These are phyloP conservation scores for Angomonas desouzai DNA, from an alignment of 208 protist genomes.

Conservation along the genomic window DNA sequence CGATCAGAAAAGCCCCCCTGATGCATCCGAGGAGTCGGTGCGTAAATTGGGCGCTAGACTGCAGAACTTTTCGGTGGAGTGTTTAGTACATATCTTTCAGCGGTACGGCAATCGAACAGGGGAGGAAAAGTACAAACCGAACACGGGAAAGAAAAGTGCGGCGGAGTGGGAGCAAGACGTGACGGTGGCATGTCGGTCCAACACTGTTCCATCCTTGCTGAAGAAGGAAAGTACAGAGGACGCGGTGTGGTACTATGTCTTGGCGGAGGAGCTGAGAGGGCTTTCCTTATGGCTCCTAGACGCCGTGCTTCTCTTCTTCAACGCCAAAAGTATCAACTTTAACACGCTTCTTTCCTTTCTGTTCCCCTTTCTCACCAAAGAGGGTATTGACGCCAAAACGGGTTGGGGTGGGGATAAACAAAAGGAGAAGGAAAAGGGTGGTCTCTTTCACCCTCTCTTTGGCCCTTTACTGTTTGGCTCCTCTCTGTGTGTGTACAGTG, in stretches of 20 bases:
- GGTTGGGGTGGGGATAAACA: background rate
- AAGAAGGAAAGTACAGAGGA: background rate
- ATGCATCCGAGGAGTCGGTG: background rate
- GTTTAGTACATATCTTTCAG: background rate
- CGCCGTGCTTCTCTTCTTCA: background rate
- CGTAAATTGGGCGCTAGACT: background rate
- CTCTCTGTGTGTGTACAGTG: background rate
- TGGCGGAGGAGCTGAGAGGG: background rate
- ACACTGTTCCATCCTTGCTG: background rate
- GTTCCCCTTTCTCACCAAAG: background rate
- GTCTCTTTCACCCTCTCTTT: slow-evolving; percentile 2
- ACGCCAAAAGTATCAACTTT: slow-evolving; percentile 3
- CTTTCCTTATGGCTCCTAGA: background rate
- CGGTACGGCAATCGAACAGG: background rate
- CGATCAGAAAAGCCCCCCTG: background rate
- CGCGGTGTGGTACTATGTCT: background rate
- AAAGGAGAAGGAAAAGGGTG: background rate
- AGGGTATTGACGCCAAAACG: background rate
- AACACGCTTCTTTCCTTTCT: slow-evolving; percentile 1
- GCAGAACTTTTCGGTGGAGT: background rate
- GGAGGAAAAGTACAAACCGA: slow-evolving; percentile 5
- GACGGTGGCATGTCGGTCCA: background rate
- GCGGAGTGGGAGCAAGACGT: background rate
- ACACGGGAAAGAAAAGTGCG: background rate
- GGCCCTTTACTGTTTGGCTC: background rate